Conservation (phyloP, 257 asterid species). For the Plantago elongata region DNA sequence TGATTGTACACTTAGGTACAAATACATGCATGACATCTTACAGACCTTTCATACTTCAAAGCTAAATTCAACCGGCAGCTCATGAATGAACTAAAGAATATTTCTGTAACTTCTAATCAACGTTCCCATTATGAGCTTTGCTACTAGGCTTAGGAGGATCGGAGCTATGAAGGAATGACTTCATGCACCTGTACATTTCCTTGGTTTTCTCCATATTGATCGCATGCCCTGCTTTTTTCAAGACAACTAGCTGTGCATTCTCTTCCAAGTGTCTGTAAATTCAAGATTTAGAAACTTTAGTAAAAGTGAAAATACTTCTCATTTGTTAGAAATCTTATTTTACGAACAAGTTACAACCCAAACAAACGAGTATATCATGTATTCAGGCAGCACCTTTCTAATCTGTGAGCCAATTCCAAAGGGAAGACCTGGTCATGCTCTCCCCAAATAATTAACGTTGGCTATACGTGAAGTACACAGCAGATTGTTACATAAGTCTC, state of each 20-base stretch:
- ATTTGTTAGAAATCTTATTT: neutral
- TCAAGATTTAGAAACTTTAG: neutral
- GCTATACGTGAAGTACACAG: constrained; percentile 37
- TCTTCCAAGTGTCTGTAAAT: constrained; percentile 61
- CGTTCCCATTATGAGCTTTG: constrained; percentile 33
- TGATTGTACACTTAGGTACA: constrained; percentile 11
- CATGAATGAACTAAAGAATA: neutral
- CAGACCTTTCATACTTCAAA: neutral
- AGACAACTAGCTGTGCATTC: constrained; percentile 49
- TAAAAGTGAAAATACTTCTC: neutral
- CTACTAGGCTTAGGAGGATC: constrained; percentile 25
- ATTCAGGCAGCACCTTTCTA: constrained; percentile 39
- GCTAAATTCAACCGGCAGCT: constrained; percentile 4
- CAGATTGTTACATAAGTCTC: constrained; percentile 11
- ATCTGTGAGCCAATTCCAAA: constrained; percentile 61
- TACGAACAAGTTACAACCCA: neutral
- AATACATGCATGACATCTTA: neutral
- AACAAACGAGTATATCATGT: neutral
- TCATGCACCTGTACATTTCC: constrained; percentile 49
- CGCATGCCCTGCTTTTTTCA: constrained; percentile 81
- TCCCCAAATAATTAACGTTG: constrained; percentile 77
- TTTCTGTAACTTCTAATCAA: constrained; percentile 27
- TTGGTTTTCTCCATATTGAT: constrained; percentile 68
- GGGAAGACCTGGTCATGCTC: constrained; percentile 75
- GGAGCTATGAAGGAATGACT: constrained; percentile 46